phyloP scores from a whole-genome alignment of 768 basidiomycete species.

The Termitomyces sp. region DNA sequence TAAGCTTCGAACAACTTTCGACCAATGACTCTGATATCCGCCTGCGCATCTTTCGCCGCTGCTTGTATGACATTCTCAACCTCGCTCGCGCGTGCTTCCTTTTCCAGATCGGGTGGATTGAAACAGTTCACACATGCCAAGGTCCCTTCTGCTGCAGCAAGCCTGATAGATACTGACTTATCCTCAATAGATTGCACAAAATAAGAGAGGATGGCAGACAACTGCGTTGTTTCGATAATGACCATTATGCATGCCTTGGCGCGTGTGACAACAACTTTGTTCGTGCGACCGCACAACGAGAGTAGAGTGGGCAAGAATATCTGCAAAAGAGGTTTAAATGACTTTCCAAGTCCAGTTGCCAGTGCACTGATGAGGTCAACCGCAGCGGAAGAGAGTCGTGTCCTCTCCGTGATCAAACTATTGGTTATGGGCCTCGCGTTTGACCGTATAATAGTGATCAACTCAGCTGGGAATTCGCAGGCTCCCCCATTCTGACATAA shows the following conservation, averaged over 20 bases:
- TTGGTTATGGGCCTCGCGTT: conserved; percentile 12
- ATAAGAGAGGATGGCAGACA: conserved; percentile 56
- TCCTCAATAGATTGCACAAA: conserved; percentile 58
- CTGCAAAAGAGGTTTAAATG: conserved; percentile 65
- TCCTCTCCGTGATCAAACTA: conserved; percentile 15
- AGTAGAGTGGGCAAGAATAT: conserved; percentile 67
- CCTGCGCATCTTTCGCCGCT: conserved; percentile 68
- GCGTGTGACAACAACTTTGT: conserved; percentile 71
- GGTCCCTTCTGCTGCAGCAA: conserved; percentile 61
- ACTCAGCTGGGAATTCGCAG: conserved; percentile 12
- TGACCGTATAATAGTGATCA: conserved; percentile 12
- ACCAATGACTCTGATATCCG: conserved; percentile 66
- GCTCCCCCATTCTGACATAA: conserved; percentile 12
- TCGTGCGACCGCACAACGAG: conserved; percentile 62
- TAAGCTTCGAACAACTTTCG: conserved; percentile 75
- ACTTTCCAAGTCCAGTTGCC: conserved; percentile 56
- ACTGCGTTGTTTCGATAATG: conserved; percentile 64
- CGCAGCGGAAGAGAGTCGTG: conserved; percentile 13
- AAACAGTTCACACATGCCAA: conserved; percentile 66
- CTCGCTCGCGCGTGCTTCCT: conserved; percentile 54
- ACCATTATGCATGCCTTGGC: conserved; percentile 53
- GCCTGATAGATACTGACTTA: conserved; percentile 60
- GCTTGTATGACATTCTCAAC: conserved; percentile 66
- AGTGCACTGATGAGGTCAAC: conserved; percentile 18
- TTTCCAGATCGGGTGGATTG: conserved; percentile 77